phyloP scores from a whole-genome alignment of 495 filamentous ascomycete genomes.

The Talaromyces stipitatus region DNA sequence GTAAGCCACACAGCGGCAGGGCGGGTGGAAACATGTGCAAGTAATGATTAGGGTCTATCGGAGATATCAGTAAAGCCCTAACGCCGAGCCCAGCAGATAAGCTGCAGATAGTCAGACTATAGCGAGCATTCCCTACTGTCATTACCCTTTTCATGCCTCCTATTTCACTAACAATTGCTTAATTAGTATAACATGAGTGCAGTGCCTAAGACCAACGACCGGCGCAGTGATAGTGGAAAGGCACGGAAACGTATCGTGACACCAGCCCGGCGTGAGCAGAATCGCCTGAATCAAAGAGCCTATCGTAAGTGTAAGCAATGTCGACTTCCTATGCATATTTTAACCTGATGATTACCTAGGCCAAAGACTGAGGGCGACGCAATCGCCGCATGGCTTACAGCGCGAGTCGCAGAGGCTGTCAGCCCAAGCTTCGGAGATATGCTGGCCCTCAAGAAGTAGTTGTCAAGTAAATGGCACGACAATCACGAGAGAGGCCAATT shows the following conservation, averaged over 20 bases:
- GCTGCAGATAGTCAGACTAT: neutral
- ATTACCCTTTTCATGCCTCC: neutral
- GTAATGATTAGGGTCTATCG: neutral
- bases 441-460: neutral
- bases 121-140: neutral
- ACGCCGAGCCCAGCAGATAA: slow-evolving; percentile 1
- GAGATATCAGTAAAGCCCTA: slow-evolving; percentile 7
- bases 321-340: neutral
- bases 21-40: no score
- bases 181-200: neutral
- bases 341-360: neutral
- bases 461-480: neutral
- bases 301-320: slow-evolving; percentile 22
- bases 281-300: slow-evolving; percentile 27
- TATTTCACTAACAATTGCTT: no score
- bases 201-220: neutral
- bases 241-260: slow-evolving; percentile 28
- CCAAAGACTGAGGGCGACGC: slow-evolving; percentile 12
- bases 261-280: slow-evolving; percentile 31
- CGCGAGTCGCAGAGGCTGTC: no score
- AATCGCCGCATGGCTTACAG: slow-evolving; percentile 6
- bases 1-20: no score
- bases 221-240: neutral
- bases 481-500: neutral
- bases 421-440: neutral